A percentile compares a stretch with the other conserved stretches of the same genome.
Evolutionary conservation across 495 filamentous ascomycete species (phyloP).

Genomic region (Aspergillus heteromorphus): DNA sequence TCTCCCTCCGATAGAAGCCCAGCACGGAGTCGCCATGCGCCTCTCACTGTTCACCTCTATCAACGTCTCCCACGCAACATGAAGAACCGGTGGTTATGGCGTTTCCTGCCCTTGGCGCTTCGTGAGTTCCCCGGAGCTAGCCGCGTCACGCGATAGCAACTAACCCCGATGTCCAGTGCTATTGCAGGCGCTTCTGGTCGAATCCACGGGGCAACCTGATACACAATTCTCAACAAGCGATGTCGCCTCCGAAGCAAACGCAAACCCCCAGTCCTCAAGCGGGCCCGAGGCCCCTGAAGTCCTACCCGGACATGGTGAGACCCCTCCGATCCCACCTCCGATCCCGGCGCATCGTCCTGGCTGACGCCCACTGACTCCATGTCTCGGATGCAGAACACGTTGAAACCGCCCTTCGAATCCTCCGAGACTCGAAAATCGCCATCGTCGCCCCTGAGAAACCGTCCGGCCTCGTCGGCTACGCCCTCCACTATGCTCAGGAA

Average conservation of each 20-base stretch:
- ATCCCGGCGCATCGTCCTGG: not conserved
- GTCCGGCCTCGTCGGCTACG: slow-evolving; percentile 41
- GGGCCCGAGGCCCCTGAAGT: slow-evolving; percentile 14
- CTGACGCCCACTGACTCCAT: slow-evolving; percentile 5
- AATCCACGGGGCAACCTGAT: slow-evolving; percentile 16
- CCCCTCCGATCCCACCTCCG: not conserved
- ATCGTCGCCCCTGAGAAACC: slow-evolving; percentile 29
- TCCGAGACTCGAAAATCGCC: slow-evolving; percentile 29
- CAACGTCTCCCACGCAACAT: slow-evolving; percentile 30
- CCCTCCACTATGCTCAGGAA: slow-evolving; percentile 44
- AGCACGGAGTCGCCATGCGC: slow-evolving; percentile 36
- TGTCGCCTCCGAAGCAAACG: slow-evolving; percentile 13
- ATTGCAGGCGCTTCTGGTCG: slow-evolving; percentile 29
- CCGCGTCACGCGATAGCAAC: slow-evolving; percentile 9
- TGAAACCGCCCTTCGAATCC: slow-evolving; percentile 28
- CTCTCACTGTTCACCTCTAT: slow-evolving; percentile 19
- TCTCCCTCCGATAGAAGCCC: slow-evolving; percentile 5
- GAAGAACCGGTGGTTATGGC: slow-evolving; percentile 33
- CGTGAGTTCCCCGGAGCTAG: slow-evolving; percentile 23
- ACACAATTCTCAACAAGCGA: slow-evolving; percentile 17
- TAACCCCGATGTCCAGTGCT: slow-evolving; percentile 32
- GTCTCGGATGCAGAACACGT: slow-evolving; percentile 27
- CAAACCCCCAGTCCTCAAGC: slow-evolving; percentile 15
- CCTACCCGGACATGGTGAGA: slow-evolving; percentile 31
- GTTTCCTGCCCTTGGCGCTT: slow-evolving; percentile 35